Base-by-base conservation (phyloP, 2,329 filamentous ascomycete genomes). In the Parastagonospora avenae region DNA sequence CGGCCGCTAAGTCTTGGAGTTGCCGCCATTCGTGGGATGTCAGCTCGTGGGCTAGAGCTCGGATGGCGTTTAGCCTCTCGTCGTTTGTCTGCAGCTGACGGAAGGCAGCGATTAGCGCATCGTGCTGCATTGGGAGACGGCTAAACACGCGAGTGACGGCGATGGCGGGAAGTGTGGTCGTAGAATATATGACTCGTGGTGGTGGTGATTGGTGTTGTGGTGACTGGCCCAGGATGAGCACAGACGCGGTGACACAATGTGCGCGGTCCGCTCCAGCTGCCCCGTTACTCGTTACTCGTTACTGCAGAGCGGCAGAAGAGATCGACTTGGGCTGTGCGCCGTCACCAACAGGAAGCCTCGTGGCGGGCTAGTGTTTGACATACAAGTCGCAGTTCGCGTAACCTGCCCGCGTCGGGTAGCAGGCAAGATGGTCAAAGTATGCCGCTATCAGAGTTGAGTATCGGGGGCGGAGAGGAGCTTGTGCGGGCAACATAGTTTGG, bases 21-120 rank as follows among this genome's bases (percentile, higher is more conserved):
- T 49, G 41, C 31, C 70, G 57, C 67, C 66, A 72, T 54, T 74
- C 71, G 53, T 66, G 55, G 1, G 64, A 57, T 10, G 59, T 67
- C 28, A 74, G 41, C 30, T 68, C 50, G 14, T 48, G 8, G 29
- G 64, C 37, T 10, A 74, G 55, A 28, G 59, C 60, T 7, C 53
- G 52, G 15, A 74, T 57, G 14, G 63, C 70, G 19, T 57, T 30
- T 33, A 31, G 50, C 33, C 64, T 60, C 37, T 55, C 50, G 52
- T 55, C 48, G 38, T 41, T 48, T 15, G 51, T 47, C 12, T 46
- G 52, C 37, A 66, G 42, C 19, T 35, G 44, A 32, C 50, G 48
- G 44, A 72, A 71, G 8, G 57, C 60, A 1, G 54, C 19, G 16
- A 62, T 41, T 37, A 52, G 41, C 40, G 39, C 41, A 48, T 46